phyloP scores from a whole-genome alignment of 2,329 filamentous ascomycete genomes.

The Hysterium pulicare region DNA sequence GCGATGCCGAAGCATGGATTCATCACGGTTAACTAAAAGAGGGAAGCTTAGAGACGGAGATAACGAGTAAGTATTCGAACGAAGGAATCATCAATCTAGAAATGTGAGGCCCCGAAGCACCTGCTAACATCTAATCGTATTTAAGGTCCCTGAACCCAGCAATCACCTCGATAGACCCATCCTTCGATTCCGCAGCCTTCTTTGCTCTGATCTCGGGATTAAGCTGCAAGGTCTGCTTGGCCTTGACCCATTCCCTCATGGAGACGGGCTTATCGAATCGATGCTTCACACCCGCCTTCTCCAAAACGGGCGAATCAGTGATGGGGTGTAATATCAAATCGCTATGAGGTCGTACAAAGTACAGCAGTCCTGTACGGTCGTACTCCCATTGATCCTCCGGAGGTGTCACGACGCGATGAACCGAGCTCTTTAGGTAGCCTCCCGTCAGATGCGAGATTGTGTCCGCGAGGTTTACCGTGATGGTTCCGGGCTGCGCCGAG shows the following conservation, averaged over 20 bases:
- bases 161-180: not conserved
- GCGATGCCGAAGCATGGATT: too few species aligned
- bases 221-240: slow-evolving; percentile 29
- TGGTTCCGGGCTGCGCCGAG: slow-evolving; percentile 37
- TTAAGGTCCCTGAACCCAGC: not conserved
- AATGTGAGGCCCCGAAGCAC: too few species aligned
- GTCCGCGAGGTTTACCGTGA: slow-evolving; percentile 42
- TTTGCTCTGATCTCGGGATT: not conserved
- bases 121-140: not conserved
- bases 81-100: too few species aligned
- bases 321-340: slow-evolving; percentile 39
- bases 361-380: slow-evolving; percentile 50
- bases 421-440: slow-evolving; percentile 47
- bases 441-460: slow-evolving; percentile 39
- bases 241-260: slow-evolving; percentile 46
- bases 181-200: not conserved
- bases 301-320: slow-evolving; percentile 33
- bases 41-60: too few species aligned
- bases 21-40: too few species aligned
- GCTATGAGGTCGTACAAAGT: slow-evolving; percentile 48
- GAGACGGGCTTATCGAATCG: slow-evolving; percentile 42
- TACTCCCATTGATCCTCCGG: slow-evolving; percentile 49
- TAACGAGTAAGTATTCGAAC: too few species aligned
- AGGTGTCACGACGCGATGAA: slow-evolving; percentile 50
- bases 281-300: slow-evolving; percentile 30